Evolutionary conservation across 1,284 basidiomycete genomes (phyloP).

Genomic region (Megacollybia platyphylla): DNA sequence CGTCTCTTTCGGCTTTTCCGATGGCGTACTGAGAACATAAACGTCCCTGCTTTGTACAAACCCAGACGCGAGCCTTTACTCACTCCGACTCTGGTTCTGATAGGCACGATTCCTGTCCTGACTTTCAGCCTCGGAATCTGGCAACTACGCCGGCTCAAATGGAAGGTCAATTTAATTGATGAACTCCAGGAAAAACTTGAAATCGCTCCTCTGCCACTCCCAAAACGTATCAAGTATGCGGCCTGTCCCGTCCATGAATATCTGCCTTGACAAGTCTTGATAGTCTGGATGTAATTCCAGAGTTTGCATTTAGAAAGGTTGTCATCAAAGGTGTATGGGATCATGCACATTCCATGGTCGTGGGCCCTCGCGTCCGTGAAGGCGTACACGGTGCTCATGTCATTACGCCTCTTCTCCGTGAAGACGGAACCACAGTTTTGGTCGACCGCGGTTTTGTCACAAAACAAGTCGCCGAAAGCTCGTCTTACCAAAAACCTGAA

Average conservation of each 20-base stretch:
- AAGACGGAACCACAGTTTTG: slow-evolving; percentile 68
- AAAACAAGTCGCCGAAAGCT: slow-evolving; percentile 34
- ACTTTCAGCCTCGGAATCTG: slow-evolving; percentile 90
- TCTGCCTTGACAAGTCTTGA: slow-evolving; percentile 10
- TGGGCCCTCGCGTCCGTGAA: slow-evolving; percentile 81
- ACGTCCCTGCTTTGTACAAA: slow-evolving; percentile 35
- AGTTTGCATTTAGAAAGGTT: slow-evolving; percentile 83
- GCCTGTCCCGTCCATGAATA: slow-evolving; percentile 8
- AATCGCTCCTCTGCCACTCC: slow-evolving; percentile 69
- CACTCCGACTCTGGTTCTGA: slow-evolving; percentile 64
- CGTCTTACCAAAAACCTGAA: slow-evolving; percentile 22
- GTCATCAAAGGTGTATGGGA: slow-evolving; percentile 69
- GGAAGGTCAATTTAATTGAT: slow-evolving; percentile 93
- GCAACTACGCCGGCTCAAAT: slow-evolving; percentile 86
- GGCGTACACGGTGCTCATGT: slow-evolving; percentile 83
- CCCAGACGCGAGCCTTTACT: slow-evolving; percentile 45
- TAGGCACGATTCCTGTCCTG: slow-evolving; percentile 83
- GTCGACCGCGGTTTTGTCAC: slow-evolving; percentile 90
- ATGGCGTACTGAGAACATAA: slow-evolving; percentile 6
- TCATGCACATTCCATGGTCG: slow-evolving; percentile 63
- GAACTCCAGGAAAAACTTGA: slow-evolving; percentile 88
- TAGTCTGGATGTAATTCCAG: slow-evolving; percentile 63
- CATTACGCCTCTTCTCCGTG: slow-evolving; percentile 72
- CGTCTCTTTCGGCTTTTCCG: background rate
- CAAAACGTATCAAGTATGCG: slow-evolving; percentile 79